Percentiles rank a stretch among this genome's conserved stretches.
phyloP scores from a whole-genome alignment of 768 basidiomycete species.

The Tubosaeta sp. region DNA sequence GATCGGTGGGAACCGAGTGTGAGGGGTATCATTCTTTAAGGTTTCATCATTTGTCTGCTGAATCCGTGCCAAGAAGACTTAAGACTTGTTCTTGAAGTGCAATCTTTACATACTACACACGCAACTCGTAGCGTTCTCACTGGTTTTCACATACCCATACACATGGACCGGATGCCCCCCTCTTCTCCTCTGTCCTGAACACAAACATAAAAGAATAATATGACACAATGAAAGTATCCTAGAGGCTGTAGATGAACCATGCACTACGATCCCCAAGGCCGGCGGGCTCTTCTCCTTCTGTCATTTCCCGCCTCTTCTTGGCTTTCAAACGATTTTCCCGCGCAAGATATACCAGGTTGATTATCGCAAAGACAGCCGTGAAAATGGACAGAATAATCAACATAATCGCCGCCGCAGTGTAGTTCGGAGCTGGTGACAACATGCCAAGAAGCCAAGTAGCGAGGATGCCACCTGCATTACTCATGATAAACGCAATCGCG shows the following conservation, averaged over 20 bases:
- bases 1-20: conserved; percentile 27
- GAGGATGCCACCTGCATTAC: conserved; percentile 57
- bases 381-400: conserved; percentile 35
- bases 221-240: neutral
- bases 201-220: neutral
- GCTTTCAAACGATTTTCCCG: conserved; percentile 46
- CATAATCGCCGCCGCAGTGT: conserved; percentile 43
- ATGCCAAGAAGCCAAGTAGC: conserved; percentile 55
- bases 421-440: conserved; percentile 46
- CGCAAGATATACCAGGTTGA: conserved; percentile 40
- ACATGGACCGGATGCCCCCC: neutral
- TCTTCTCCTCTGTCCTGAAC: neutral
- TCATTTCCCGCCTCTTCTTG: conserved; percentile 27
- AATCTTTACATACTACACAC: no score
- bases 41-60: no score
- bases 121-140: no score
- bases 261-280: conserved; percentile 39
- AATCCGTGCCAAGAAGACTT: no score
- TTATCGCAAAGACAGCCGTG: conserved; percentile 33
- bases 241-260: conserved; percentile 52
- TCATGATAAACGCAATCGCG: conserved; percentile 54
- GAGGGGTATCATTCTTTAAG: neutral
- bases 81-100: no score
- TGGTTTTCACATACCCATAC: no score
- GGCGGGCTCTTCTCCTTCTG: conserved; percentile 34